A percentile compares a stretch with the other conserved stretches of the same genome.
Conservation (phyloP, 495 filamentous ascomycete genomes). For the Aspergillus sparsus region DNA sequence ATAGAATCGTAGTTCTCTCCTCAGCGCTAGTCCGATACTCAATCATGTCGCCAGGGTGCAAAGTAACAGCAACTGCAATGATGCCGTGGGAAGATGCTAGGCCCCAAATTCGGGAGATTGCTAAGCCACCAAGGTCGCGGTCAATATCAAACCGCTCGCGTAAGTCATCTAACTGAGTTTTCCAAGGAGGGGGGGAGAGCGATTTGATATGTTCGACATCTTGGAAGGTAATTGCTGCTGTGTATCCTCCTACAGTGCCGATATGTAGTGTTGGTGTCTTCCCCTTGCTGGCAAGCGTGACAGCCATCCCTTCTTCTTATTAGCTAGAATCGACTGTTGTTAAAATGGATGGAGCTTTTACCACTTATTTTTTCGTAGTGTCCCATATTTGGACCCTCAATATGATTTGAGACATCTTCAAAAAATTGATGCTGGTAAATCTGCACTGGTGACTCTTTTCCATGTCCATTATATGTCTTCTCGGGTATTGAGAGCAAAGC, state of each 20-base stretch:
- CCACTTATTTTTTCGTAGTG: constrained; percentile 39
- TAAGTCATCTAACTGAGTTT: constrained; percentile 32
- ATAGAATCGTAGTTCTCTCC: constrained; percentile 41
- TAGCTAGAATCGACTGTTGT: constrained; percentile 2
- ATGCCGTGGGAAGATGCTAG: constrained; percentile 44
- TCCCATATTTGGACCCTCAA: constrained; percentile 10
- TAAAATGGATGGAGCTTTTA: constrained; percentile 13
- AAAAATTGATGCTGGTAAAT: constrained; percentile 26
- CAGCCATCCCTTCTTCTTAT: constrained; percentile 33
- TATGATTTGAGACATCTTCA: constrained; percentile 12
- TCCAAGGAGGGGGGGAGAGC: constrained; percentile 32
- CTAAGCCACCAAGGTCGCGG: constrained; percentile 46
- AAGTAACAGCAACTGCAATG: constrained; percentile 43
- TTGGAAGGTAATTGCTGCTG: constrained; percentile 15
- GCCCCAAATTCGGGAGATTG: constrained; percentile 51
- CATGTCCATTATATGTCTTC: constrained; percentile 21
- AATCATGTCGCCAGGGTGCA: constrained; percentile 55
- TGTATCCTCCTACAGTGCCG: constrained; percentile 35
- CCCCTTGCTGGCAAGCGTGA: constrained; percentile 19
- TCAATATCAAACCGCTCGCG: constrained; percentile 48
- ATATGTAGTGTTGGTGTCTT: constrained; percentile 29
- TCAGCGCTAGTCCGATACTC: constrained; percentile 49
- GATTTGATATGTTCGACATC: not conserved
- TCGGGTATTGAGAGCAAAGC: constrained; percentile 27
- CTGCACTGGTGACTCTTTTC: constrained; percentile 9